These are phyloP conservation scores for Tephrocybe sp. DNA, from an alignment of 768 basidiomycete genomes.

Conservation along the genomic window DNA sequence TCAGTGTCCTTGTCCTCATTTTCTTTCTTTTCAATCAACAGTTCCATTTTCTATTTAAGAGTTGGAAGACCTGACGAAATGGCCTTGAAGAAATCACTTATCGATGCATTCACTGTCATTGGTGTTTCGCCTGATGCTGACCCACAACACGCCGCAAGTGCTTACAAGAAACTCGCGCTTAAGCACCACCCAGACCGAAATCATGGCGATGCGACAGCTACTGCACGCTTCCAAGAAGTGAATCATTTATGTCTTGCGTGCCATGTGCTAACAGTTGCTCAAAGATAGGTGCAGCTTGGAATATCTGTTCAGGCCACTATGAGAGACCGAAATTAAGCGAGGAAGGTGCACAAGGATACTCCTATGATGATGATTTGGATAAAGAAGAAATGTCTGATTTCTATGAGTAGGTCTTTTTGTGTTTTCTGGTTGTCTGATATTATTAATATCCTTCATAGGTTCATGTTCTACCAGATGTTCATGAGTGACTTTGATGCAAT, in stretches of 20 bases:
- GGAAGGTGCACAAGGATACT: conserved; percentile 7
- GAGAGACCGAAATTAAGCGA: conserved; percentile 30
- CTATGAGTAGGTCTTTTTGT: conserved; percentile 23
- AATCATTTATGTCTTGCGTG: conserved; percentile 5
- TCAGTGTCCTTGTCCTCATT: conserved; percentile 4
- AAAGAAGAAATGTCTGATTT: conserved; percentile 25
- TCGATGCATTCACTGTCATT: conserved; percentile 26
- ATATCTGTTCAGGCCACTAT: conserved; percentile 31
- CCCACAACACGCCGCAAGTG: conserved; percentile 21
- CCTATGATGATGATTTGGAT: conserved; percentile 18
- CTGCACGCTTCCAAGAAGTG: conserved; percentile 33
- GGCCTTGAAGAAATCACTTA: conserved; percentile 24
- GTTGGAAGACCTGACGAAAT: conserved; percentile 10
- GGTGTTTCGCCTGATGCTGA: conserved; percentile 23
- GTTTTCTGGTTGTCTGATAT: not conserved
- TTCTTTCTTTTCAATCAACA: not conserved
- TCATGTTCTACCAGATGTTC: conserved; percentile 32
- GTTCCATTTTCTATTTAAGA: not conserved
- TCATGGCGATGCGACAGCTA: conserved; percentile 27
- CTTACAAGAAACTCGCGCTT: conserved; percentile 29
- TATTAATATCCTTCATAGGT: conserved; percentile 20
- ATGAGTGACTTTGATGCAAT: conserved; percentile 12
- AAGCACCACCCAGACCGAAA: conserved; percentile 34
- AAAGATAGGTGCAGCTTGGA: conserved; percentile 34
- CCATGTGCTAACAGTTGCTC: conserved; percentile 15